These are phyloP conservation scores for Nephelium lappaceum DNA, from an alignment of 345 rosid species.

Conservation along the genomic window DNA sequence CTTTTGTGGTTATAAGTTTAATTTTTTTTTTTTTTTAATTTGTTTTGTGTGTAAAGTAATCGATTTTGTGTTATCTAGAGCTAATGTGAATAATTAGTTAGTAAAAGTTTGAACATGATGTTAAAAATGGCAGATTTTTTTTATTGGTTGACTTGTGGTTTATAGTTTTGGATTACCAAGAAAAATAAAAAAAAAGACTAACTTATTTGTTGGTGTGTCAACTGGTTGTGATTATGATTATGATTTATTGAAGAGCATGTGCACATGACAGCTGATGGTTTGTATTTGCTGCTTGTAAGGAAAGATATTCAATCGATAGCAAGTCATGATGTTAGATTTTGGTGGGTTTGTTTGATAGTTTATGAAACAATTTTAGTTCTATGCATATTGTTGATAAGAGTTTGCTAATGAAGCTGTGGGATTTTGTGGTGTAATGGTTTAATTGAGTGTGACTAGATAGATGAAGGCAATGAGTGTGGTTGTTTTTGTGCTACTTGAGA, in stretches of 20 bases:
- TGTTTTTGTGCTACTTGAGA: not conserved
- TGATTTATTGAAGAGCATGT: not conserved
- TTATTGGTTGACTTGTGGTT: not conserved
- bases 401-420: not conserved
- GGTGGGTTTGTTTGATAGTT: not conserved
- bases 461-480: not conserved
- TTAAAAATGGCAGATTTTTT: not conserved
- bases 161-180: not conserved
- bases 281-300: not conserved
- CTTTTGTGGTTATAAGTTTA: not conserved
- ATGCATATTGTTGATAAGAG: not conserved
- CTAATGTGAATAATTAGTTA: not conserved
- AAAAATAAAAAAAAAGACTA: no score
- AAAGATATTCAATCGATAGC: not conserved
- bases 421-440: not conserved
- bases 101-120: not conserved
- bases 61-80: not conserved
- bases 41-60: not conserved
- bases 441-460: not conserved
- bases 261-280: not conserved
- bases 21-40: not conserved
- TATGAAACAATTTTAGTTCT: not conserved
- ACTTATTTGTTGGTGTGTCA: not conserved
- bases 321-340: not conserved
- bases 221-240: not conserved